Evolutionary conservation across 306 rosid species (phyloP).

Genomic region (Quercus alba): DNA sequence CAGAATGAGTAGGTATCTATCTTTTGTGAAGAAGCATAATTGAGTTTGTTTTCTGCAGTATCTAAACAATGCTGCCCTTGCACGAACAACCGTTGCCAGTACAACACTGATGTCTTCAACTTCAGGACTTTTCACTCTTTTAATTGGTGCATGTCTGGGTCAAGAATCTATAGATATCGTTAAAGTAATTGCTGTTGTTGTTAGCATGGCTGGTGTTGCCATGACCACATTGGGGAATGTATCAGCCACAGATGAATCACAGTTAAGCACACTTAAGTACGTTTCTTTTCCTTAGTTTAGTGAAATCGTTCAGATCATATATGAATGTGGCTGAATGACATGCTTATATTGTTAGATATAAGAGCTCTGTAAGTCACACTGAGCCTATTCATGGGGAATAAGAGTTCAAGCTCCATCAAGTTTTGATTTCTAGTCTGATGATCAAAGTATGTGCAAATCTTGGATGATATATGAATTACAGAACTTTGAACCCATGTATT

Average conservation of each 20-base stretch:
- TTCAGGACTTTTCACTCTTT: constrained; percentile 27
- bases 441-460: not conserved
- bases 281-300: not conserved
- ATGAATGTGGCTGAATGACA: not conserved
- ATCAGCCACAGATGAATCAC: constrained; percentile 21
- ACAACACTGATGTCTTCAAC: constrained; percentile 30
- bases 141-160: constrained; percentile 31
- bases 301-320: not conserved
- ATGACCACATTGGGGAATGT: constrained; percentile 29
- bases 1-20: not conserved
- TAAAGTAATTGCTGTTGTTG: constrained; percentile 23
- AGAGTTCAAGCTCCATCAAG: not conserved
- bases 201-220: constrained; percentile 35
- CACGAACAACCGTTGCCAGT: constrained; percentile 32
- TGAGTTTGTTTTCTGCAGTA: constrained; percentile 17
- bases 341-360: not conserved
- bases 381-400: not conserved
- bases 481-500: too few species aligned
- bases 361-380: not conserved
- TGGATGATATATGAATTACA: too few species aligned
- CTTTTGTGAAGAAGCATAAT: not conserved
- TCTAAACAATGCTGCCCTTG: constrained; percentile 30
- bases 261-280: not conserved
- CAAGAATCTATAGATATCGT: constrained; percentile 24
- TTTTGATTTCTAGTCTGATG: not conserved